Percentiles rank a stretch among this genome's conserved stretches.
phyloP scores from a whole-genome alignment of 1,284 basidiomycete genomes.

The Meira miltonrushii region DNA sequence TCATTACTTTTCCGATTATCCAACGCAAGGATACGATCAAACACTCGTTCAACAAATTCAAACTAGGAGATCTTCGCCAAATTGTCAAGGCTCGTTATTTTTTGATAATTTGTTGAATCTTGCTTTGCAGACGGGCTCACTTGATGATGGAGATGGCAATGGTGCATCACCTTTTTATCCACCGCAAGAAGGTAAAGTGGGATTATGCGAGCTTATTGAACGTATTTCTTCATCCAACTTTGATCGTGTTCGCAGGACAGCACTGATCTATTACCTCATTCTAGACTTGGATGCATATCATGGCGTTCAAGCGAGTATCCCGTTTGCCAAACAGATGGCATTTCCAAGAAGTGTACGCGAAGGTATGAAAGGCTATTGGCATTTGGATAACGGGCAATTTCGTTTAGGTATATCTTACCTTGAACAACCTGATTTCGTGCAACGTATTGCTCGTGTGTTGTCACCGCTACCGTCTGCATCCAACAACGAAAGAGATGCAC shows the following conservation, averaged over 20 bases:
- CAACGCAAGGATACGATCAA: conserved; percentile 21
- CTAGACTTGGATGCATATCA: background rate
- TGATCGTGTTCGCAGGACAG: conserved; percentile 3
- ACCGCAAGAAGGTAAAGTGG: conserved; percentile 30
- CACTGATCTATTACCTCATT: background rate
- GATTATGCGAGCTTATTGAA: conserved; percentile 23
- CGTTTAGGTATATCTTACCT: conserved; percentile 8
- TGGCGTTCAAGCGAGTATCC: conserved; percentile 13
- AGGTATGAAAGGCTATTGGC: conserved; percentile 35
- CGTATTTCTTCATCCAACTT: conserved; percentile 10
- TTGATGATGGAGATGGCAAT: conserved; percentile 14
- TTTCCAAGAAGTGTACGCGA: conserved; percentile 27
- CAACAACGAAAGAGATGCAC: background rate
- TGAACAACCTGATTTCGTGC: conserved; percentile 2
- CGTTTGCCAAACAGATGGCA: conserved; percentile 26
- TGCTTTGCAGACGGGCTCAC: background rate
- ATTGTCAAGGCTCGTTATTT: background rate
- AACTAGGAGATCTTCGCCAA: background rate
- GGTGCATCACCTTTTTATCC: conserved; percentile 28
- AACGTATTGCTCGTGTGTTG: background rate
- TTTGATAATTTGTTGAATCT: background rate
- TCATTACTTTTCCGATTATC: background rate
- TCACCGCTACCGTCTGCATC: background rate
- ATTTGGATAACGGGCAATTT: conserved; percentile 30
- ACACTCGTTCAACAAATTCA: background rate